These are phyloP conservation scores for Teratosphaeriaceae sp. DNA, from an alignment of 2,329 filamentous ascomycete genomes.

Conservation along the genomic window DNA sequence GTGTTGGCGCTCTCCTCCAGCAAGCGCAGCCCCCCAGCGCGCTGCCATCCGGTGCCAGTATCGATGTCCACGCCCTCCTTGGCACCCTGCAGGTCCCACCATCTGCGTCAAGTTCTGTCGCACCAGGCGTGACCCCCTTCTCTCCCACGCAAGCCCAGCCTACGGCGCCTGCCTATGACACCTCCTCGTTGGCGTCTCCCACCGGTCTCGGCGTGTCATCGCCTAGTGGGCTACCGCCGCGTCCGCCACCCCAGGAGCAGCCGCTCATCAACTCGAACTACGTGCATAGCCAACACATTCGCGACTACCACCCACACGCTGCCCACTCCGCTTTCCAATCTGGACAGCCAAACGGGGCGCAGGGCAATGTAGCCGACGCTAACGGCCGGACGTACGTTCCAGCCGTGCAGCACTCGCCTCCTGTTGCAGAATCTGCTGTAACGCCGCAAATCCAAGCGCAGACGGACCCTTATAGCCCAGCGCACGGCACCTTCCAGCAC, in stretches of 20 bases:
- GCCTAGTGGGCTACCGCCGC: constrained; percentile 39
- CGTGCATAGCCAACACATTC: constrained; percentile 42
- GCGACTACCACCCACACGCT: constrained; percentile 45
- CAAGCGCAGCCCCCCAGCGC: constrained; percentile 4
- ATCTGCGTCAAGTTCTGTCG: constrained; percentile 22
- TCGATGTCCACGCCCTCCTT: constrained; percentile 43
- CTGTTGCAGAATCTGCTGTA: constrained; percentile 1
- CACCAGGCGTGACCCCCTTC: constrained; percentile 28
- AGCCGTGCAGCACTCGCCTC: constrained; percentile 10
- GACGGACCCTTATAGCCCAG: not conserved
- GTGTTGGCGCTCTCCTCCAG: constrained; percentile 2
- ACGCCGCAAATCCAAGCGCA: not conserved
- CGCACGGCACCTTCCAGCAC: constrained; percentile 1
- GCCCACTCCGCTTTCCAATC: constrained; percentile 29
- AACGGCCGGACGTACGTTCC: constrained; percentile 14
- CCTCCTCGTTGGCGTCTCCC: constrained; percentile 29
- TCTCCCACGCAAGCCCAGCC: constrained; percentile 22
- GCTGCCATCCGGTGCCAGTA: constrained; percentile 21
- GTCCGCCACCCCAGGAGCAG: constrained; percentile 44
- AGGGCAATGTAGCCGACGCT: constrained; percentile 21
- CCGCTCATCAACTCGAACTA: constrained; percentile 43
- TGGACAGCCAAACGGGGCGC: constrained; percentile 13
- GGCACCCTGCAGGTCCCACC: constrained; percentile 32
- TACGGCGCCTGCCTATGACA: constrained; percentile 22
- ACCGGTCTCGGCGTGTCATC: constrained; percentile 24